Evolutionary conservation across 2,329 filamentous ascomycete species (phyloP), one percentile per base, ranked within the genome.

Genomic region (Calonectria naviculata): DNA sequence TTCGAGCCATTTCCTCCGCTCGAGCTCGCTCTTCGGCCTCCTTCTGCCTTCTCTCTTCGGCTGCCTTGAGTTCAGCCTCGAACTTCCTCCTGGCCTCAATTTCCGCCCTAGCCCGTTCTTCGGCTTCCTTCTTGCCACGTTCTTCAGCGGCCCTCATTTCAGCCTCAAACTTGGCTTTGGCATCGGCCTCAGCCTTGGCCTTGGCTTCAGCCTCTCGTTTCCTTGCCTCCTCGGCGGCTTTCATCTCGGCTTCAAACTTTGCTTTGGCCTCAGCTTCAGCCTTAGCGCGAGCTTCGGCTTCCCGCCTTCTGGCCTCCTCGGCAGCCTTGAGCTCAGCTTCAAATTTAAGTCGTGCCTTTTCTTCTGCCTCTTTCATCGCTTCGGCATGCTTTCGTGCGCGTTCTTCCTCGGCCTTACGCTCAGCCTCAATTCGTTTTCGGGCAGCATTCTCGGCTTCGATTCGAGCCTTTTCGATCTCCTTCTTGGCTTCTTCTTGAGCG

Each of bases 1-100:
- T 78, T 36, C 79, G 78, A 19, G 87, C 85, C 46, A 87, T 86
- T 28, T 87, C 85, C 71, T 90, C 87, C 12, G 88, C 89, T 2
- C 85, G 76, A 19, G 73, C 73, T 17, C 80, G 76, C 8, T 81
- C 84, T 42, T 85, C 84, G 9, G 83, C 83, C 19, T 86, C 84
- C 29, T 80, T 79, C 69, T 81, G 81, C 56, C 82, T 79, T n/a
- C 78, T 82, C 29, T 84, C 86, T 62, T 86, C 87, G 1, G 85
- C 87, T 28, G 82, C 83, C 67, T 81, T 82, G 49, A 84, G 77
- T 70, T 87, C 84, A 2, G 81, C 81, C 71, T 86, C 83, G 46
- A 85, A 80, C 69, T 80, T 82, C 68, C 80, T 71, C 44, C 81
- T 80, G 7, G 84, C 84, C 61, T 82, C 82, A 66, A 82, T 78